Percentiles rank a stretch among this genome's conserved stretches.
phyloP scores from a whole-genome alignment of 768 basidiomycete species.

The Cystobasidium onofrii region DNA sequence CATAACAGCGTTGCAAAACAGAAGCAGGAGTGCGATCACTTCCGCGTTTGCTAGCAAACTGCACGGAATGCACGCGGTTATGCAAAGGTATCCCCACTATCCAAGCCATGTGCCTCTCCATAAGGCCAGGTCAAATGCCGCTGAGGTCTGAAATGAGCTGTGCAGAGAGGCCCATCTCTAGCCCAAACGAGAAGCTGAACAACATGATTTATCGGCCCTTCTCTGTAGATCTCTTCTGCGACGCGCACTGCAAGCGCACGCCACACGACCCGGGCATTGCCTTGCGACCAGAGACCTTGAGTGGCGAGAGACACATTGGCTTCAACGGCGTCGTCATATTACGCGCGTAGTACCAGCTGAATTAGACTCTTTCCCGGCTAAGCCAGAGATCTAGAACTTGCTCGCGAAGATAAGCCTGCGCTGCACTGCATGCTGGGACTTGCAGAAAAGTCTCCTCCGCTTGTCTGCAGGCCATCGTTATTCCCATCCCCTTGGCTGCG shows the following conservation, averaged over 20 bases:
- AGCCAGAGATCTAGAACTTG: not conserved
- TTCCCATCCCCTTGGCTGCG: not conserved
- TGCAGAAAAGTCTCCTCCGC: not conserved
- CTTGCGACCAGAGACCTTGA: not conserved
- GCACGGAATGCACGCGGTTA: no score
- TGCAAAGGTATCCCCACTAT: no score
- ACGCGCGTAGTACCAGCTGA: not conserved
- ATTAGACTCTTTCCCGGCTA: not conserved
- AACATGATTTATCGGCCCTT: no score
- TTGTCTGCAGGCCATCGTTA: not conserved
- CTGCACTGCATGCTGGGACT: not conserved
- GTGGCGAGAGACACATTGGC: not conserved
- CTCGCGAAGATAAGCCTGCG: not conserved
- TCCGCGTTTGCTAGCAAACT: no score
- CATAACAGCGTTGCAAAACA: no score
- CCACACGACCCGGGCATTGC: not conserved
- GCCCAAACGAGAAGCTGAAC: no score
- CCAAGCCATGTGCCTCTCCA: no score
- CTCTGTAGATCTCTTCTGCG: no score
- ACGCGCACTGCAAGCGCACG: not conserved
- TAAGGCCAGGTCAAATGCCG: no score
- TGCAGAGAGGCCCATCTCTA: no score
- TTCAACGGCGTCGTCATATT: not conserved
- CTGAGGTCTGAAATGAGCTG: no score
- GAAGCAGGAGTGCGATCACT: no score